phyloP scores from a whole-genome alignment of 2,329 filamentous ascomycete species.

The Cercospora berteroae region DNA sequence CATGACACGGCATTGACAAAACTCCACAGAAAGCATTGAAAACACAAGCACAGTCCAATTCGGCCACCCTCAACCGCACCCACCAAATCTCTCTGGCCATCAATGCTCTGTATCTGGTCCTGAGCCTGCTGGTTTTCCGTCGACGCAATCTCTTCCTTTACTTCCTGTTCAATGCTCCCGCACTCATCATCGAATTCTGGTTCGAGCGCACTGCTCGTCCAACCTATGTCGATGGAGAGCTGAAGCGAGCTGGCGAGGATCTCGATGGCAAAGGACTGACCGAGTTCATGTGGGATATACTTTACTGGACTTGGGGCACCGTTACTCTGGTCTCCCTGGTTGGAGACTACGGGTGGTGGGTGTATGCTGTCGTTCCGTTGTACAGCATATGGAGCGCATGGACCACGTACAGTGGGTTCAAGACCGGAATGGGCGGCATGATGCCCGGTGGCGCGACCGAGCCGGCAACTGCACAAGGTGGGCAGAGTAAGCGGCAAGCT shows the following conservation, averaged over 20 bases:
- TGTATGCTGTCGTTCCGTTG: slow-evolving; percentile 53
- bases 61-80: slow-evolving; percentile 72
- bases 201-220: slow-evolving; percentile 84
- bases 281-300: slow-evolving; percentile 96
- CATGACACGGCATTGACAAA: neutral
- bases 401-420: slow-evolving; percentile 47
- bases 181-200: slow-evolving; percentile 76
- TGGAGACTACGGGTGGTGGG: slow-evolving; percentile 76
- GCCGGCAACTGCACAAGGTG: slow-evolving; percentile 28
- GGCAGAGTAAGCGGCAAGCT: slow-evolving; percentile 49
- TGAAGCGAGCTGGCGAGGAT: slow-evolving; percentile 80
- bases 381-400: slow-evolving; percentile 49
- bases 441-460: slow-evolving; percentile 40
- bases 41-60: slow-evolving; percentile 61
- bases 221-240: slow-evolving; percentile 61
- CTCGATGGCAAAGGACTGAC: slow-evolving; percentile 83
- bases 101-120: slow-evolving; percentile 71
- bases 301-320: slow-evolving; percentile 90
- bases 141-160: slow-evolving; percentile 61
- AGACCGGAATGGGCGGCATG: slow-evolving; percentile 43
- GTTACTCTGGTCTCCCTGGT: slow-evolving; percentile 69
- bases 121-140: slow-evolving; percentile 61
- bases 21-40: slow-evolving; percentile 51
- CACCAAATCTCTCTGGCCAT: slow-evolving; percentile 72
- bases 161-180: slow-evolving; percentile 68